A percentile compares a stretch with the other conserved stretches of the same genome.
phyloP scores from a whole-genome alignment of 345 rosid genomes.

The Corymbia maculata region DNA sequence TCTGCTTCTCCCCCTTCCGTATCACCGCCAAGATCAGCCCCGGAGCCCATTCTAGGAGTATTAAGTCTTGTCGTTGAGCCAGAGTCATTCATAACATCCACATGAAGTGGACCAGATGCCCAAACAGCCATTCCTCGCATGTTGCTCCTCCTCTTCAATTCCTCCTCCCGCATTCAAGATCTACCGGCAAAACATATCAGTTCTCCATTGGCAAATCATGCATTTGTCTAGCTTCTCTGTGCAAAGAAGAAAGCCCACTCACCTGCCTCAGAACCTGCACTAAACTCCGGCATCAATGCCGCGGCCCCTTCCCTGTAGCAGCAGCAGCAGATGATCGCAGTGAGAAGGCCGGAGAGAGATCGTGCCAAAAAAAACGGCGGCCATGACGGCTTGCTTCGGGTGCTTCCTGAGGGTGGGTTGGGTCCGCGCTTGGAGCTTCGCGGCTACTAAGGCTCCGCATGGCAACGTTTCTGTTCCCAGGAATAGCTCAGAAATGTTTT shows the following conservation, averaged over 20 bases:
- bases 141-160: constrained; percentile 51
- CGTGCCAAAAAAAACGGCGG: not conserved
- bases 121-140: constrained; percentile 35
- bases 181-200: constrained; percentile 16
- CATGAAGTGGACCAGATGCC: constrained; percentile 59
- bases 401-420: constrained; percentile 4
- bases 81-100: constrained; percentile 59
- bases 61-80: constrained; percentile 43
- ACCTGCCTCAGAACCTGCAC: constrained; percentile 92
- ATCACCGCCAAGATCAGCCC: constrained; percentile 47
- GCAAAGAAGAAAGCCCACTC: not conserved
- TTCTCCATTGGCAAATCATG: not conserved
- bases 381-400: not conserved
- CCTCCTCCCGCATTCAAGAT: constrained; percentile 80
- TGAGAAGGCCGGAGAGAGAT: too few species aligned
- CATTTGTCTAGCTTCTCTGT: not conserved
- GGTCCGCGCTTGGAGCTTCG: not conserved
- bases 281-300: constrained; percentile 14
- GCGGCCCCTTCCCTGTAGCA: too few species aligned
- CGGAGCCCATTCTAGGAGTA: constrained; percentile 50
- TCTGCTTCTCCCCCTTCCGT: constrained; percentile 70
- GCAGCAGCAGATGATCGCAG: too few species aligned
- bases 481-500: too few species aligned
- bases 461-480: too few species aligned
- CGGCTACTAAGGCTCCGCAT: constrained; percentile 1